Conservation (phyloP, 306 rosid genomes). For the Prunus armeniaca region DNA sequence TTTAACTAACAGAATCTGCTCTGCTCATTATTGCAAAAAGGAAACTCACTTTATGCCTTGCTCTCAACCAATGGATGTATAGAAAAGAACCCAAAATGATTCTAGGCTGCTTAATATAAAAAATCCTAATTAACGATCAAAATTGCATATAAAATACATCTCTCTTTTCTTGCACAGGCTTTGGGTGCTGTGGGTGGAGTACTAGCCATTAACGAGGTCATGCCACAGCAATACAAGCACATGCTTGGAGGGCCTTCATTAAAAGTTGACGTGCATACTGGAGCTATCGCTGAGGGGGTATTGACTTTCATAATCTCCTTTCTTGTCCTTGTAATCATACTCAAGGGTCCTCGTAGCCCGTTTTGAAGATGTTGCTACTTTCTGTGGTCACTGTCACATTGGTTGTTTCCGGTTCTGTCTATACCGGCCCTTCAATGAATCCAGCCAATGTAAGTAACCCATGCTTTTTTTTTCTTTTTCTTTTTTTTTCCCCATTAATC, state of each 20-base stretch:
- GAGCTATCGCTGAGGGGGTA: constrained; percentile 75
- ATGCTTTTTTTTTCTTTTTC: neutral
- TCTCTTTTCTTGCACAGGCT: constrained; percentile 43
- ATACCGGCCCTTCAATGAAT: constrained; percentile 89
- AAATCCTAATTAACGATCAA: neutral
- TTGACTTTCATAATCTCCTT: constrained; percentile 74
- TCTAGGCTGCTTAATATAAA: neutral
- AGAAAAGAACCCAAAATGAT: neutral
- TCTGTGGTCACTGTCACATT: constrained; percentile 51
- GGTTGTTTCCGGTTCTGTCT: constrained; percentile 59
- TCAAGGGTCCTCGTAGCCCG: constrained; percentile 68
- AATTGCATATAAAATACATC: neutral
- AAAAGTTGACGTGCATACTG: constrained; percentile 81
- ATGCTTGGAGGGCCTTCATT: constrained; percentile 81
- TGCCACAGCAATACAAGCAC: constrained; percentile 62
- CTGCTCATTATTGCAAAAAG: neutral
- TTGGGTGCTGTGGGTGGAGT: constrained; percentile 87
- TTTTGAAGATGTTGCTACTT: constrained; percentile 59
- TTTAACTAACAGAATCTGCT: neutral
- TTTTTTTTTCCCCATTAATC: neutral
- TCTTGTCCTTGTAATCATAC: constrained; percentile 60
- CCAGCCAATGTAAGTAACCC: constrained; percentile 77
- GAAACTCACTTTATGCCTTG: neutral
- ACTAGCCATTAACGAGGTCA: constrained; percentile 63
- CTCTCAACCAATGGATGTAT: neutral